Percentiles rank a stretch among this genome's conserved stretches.
Evolutionary conservation across 306 rosid genomes (phyloP).

Genomic region (Trifolium subterraneum): DNA sequence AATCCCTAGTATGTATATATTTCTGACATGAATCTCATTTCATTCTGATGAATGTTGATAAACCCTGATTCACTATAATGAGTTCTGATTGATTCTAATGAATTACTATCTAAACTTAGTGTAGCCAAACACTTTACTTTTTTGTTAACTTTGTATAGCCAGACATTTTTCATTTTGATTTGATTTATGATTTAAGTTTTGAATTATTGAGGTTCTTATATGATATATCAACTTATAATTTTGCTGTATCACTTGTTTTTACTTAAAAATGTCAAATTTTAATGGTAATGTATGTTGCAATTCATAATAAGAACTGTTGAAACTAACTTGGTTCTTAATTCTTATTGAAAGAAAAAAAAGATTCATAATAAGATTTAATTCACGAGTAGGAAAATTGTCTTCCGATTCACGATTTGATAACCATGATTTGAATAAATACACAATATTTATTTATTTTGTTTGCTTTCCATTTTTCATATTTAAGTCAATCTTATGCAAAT

Average conservation of each 20-base stretch:
- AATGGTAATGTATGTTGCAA: too few relatives aligned
- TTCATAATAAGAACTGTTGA: too few relatives aligned
- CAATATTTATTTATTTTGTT: neutral
- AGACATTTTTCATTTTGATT: neutral
- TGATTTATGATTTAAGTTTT: neutral
- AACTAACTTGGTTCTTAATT: too few relatives aligned
- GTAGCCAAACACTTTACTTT: neutral
- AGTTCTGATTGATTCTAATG: neutral
- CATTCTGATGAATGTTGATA: too few relatives aligned
- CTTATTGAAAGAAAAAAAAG: too few relatives aligned
- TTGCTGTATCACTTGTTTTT: neutral
- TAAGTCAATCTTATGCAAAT: slow-evolving; percentile 10
- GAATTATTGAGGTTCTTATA: neutral
- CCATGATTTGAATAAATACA: neutral
- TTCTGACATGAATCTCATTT: neutral
- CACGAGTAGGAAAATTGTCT: neutral
- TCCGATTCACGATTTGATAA: neutral
- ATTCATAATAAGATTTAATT: neutral
- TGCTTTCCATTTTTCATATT: slow-evolving; percentile 21
- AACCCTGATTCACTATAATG: too few relatives aligned
- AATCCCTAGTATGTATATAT: neutral
- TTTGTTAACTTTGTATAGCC: neutral
- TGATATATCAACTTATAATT: neutral
- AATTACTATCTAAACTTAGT: neutral
- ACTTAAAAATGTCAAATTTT: neutral